Conservation (phyloP, 306 rosid species). For the Boehmeria nivea region DNA sequence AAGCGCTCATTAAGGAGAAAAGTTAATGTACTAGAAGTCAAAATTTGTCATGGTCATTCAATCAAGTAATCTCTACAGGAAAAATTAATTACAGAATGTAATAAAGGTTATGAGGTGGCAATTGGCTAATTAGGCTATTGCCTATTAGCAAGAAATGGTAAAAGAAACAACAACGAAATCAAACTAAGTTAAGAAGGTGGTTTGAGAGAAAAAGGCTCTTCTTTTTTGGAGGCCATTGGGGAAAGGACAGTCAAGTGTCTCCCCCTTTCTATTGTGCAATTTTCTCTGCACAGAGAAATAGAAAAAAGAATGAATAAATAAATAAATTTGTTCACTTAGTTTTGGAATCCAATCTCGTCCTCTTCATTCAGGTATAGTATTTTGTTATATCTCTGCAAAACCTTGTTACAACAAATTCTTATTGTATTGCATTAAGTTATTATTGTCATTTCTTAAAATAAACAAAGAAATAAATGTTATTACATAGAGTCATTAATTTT, state of each 20-base stretch:
- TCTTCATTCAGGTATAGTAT: conserved; percentile 46
- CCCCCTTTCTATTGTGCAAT: conserved; percentile 25
- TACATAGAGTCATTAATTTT: too few relatives aligned
- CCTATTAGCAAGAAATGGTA: too few relatives aligned
- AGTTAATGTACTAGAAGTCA: background rate
- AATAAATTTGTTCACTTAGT: too few relatives aligned
- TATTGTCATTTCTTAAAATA: too few relatives aligned
- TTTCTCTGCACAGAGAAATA: conserved; percentile 15
- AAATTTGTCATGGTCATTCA: conserved; percentile 10
- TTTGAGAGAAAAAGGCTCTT: conserved; percentile 29
- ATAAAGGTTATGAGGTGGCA: background rate
- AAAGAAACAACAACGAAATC: conserved; percentile 43
- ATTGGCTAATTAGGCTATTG: conserved; percentile 18
- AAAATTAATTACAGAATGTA: background rate
- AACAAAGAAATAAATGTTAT: too few relatives aligned
- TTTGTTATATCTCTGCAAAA: too few relatives aligned
- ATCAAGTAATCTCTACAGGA: background rate
- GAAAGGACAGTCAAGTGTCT: conserved; percentile 30
- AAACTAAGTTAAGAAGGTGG: conserved; percentile 39
- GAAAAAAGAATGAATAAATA: too few relatives aligned
- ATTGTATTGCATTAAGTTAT: too few relatives aligned
- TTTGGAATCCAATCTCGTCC: conserved; percentile 3
- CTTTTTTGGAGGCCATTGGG: conserved; percentile 60
- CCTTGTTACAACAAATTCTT: too few relatives aligned
- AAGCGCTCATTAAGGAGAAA: conserved; percentile 17